These are phyloP conservation scores for Thielaviopsis populi DNA, from an alignment of 2,329 filamentous ascomycete species.

Conservation along the genomic window DNA sequence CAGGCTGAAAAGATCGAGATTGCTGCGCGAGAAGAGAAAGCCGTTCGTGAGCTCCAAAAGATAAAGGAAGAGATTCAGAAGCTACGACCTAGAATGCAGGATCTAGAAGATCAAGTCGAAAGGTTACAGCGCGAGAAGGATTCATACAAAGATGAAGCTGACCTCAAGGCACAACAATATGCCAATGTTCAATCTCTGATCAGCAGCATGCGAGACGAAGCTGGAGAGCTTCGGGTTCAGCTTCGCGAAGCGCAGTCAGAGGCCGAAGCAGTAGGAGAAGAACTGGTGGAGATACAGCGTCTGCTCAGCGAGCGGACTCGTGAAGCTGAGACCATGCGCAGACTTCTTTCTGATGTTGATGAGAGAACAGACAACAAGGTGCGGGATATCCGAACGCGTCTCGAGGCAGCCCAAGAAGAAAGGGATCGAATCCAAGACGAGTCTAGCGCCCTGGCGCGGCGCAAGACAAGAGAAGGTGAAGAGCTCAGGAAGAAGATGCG, in stretches of 20 bases:
- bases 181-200: constrained; percentile 71
- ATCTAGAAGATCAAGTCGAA: constrained; percentile 59
- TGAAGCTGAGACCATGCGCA: constrained; percentile 88
- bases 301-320: constrained; percentile 76
- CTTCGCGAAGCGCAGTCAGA: constrained; percentile 77
- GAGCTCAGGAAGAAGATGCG: constrained; percentile 66
- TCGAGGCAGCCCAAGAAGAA: constrained; percentile 87
- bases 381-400: constrained; percentile 72
- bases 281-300: constrained; percentile 74
- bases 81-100: constrained; percentile 44
- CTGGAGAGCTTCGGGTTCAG: constrained; percentile 73
- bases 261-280: constrained; percentile 78
- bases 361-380: constrained; percentile 66
- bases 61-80: constrained; percentile 58
- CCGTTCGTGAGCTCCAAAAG: constrained; percentile 52
- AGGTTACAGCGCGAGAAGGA: constrained; percentile 54
- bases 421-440: constrained; percentile 87
- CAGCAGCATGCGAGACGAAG: constrained; percentile 86
- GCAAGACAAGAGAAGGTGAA: constrained; percentile 69
- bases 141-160: constrained; percentile 59
- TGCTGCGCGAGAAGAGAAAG: constrained; percentile 56
- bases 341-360: constrained; percentile 75
- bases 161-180: constrained; percentile 75
- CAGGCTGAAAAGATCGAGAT: constrained; percentile 70
- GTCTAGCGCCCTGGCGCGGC: constrained; percentile 59